Base-by-base conservation (phyloP, 306 rosid genomes). In the Crotalaria pallida region DNA sequence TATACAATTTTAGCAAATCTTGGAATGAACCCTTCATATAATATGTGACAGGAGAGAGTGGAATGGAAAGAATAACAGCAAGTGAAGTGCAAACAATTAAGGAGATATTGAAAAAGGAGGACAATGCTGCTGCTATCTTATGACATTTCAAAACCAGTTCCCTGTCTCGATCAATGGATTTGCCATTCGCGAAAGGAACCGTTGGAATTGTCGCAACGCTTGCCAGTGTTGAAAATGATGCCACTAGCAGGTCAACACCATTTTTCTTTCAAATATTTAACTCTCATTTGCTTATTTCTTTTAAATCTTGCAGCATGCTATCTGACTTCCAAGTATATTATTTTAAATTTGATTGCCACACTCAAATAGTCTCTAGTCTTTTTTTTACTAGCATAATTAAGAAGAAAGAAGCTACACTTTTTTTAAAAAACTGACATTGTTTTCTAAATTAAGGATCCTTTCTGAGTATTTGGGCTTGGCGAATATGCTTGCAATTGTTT, bases 401-500 rank as follows among this genome's bases (percentile, higher is more conserved):
- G n/a, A n/a, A n/a, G n/a, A n/a, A n/a, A n/a, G n/a, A n/a, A n/a
- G n/a, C n/a, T n/a, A n/a, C n/a, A n/a, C n/a, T n/a, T n/a, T n/a
- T n/a, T n/a, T n/a, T n/a, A n/a, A 16, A 48, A 48, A 17, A 19
- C 38, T 57, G 19, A 21, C 23, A 6, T 11, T n/a, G n/a, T 13
- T 76, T 44, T 24, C 53, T 67, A 33, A 57, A 41, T 38, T n/a
- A 80, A 87, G 92, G 81, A 77, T 83, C 21, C 68, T 89, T 70
- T 82, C 96, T 3, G 88, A 87, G 84, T 85, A 61, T 69, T 58
- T 87, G 76, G 96, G 88, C 71, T 58, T 75, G 67, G 84, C 84
- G 67, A 73, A 83, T 65, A 87, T 87, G 96, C 81, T 87, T 38
- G 85, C 86, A 38, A 80, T 87, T 80, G 90, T 85, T 18, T 86